Base-by-base conservation (phyloP, 2,329 filamentous ascomycete species). In the Fusarium guadeloupense region DNA sequence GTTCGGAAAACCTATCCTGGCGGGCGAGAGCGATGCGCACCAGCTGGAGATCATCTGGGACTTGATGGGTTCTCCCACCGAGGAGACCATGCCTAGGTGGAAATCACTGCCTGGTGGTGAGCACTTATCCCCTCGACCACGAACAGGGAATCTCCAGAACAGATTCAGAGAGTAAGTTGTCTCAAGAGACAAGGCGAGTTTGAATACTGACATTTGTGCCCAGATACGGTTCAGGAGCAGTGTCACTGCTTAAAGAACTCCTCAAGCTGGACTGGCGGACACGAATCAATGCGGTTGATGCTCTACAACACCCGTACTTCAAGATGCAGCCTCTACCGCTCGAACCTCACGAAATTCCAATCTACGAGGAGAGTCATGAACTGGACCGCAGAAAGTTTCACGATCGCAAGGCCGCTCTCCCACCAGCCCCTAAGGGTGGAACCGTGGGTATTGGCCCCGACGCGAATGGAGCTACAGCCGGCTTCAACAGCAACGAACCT, bases 11-110 rank as follows among this genome's bases (percentile, higher is more conserved):
- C 95, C 95, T 0, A 98, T 99, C 47, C 83, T 99, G 37, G 86
- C 93, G 8, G 95, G 95, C 12, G 92, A 92, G 65, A 96, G 90
- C 68, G 95, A 99, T 71, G 78, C 86, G 7, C 89, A 97, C 71
- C 95, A 99, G 76, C 87, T 96, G 12, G 90, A 97, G 12, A 87
- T 97, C 40, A 98, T 99, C 54, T 99, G 96, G 77, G 91, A 93
- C 63, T 83, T 99, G 33, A 90, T 97, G 65, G 95, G 95, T 13
- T 90, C 92, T 1, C 95, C 95, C 1, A 97, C 85, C 1, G 92
- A 97, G 17, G 87, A 93, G 43, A 95, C 80, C 35, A 98, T 99
- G 95, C 95, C 95, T 2, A 91, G 92, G 8, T 99, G 93, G 91
- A 89, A 86, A 66, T 79, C 82, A 6, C 81, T 99, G 4, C 93